Percentiles rank a stretch among this genome's conserved stretches.
phyloP scores from a whole-genome alignment of 2,329 filamentous ascomycete species.

The Colletotrichum coccodes region DNA sequence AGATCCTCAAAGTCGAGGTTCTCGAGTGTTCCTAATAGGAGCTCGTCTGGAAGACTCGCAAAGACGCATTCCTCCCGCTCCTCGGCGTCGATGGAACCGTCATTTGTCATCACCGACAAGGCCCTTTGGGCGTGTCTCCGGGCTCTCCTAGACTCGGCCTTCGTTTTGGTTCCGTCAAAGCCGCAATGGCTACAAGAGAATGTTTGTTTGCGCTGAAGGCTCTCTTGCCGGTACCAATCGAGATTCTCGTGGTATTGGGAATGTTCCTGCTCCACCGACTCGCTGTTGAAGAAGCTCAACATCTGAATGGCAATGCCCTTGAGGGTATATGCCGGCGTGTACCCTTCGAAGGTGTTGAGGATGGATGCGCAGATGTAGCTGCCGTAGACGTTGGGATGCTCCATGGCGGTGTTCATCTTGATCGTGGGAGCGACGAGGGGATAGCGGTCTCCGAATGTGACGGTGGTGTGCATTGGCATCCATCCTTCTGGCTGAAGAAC shows the following conservation, averaged over 20 bases:
- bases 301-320: conserved; percentile 61
- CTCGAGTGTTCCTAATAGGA: conserved; percentile 48
- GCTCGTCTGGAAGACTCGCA: conserved; percentile 48
- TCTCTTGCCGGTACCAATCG: conserved; percentile 34
- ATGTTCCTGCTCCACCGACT: conserved; percentile 53
- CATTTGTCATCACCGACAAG: neutral
- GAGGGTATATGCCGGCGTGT: conserved; percentile 61
- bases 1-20: conserved; percentile 48
- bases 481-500: conserved; percentile 52
- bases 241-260: conserved; percentile 37
- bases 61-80: neutral
- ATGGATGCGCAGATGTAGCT: conserved; percentile 59
- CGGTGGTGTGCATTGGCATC: conserved; percentile 52
- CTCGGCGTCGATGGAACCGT: conserved; percentile 37
- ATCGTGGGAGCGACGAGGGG: conserved; percentile 52
- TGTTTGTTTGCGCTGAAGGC: neutral
- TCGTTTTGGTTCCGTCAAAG: conserved; percentile 24
- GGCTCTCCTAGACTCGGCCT: conserved; percentile 8
- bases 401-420: conserved; percentile 51
- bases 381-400: conserved; percentile 56
- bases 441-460: conserved; percentile 48
- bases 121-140: conserved; percentile 9
- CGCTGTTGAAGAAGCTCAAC: conserved; percentile 62
- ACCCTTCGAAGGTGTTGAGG: conserved; percentile 51
- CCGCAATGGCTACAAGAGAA: conserved; percentile 41